phyloP scores from a whole-genome alignment of 257 asterid genomes.

The Plantago elongata region DNA sequence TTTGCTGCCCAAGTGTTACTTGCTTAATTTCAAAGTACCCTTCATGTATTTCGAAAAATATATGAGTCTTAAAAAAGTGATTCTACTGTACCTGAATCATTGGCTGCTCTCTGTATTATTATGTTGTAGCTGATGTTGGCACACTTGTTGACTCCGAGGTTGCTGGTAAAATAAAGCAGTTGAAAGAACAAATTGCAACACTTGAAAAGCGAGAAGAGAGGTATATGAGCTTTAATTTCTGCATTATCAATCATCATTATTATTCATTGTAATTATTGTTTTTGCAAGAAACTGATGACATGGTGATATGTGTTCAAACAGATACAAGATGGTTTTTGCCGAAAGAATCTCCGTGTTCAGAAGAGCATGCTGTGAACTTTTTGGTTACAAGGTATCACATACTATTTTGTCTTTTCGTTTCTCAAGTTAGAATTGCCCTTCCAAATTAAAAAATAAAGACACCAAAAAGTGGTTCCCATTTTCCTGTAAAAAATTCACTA shows the following conservation, averaged over 20 bases:
- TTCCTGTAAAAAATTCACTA: conserved; percentile 9
- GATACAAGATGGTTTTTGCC: conserved; percentile 94
- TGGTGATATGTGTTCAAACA: conserved; percentile 31
- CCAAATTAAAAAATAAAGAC: conserved; percentile 12
- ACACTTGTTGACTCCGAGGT: conserved; percentile 75
- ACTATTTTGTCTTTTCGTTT: conserved; percentile 16
- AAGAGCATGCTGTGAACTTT: conserved; percentile 97
- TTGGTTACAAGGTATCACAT: conserved; percentile 86
- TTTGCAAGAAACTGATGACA: conserved; percentile 29
- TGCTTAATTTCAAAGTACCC: conserved; percentile 13
- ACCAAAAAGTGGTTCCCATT: conserved; percentile 1
- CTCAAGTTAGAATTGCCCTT: conserved; percentile 6
- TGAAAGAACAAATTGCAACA: conserved; percentile 95
- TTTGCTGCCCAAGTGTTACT: neutral
- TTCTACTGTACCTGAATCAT: conserved; percentile 5
- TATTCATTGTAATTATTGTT: conserved; percentile 18
- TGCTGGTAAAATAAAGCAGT: conserved; percentile 81
- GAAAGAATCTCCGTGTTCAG: conserved; percentile 95
- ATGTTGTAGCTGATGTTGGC: conserved; percentile 74
- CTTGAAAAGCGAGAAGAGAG: conserved; percentile 98
- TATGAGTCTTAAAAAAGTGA: neutral
- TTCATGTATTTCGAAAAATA: conserved; percentile 8
- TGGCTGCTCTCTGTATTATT: conserved; percentile 17
- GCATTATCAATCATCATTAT: conserved; percentile 2
- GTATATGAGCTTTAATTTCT: conserved; percentile 38